Conservation (phyloP, 371 early-diverging fungal species). For the Rhizopus arrhizus region DNA sequence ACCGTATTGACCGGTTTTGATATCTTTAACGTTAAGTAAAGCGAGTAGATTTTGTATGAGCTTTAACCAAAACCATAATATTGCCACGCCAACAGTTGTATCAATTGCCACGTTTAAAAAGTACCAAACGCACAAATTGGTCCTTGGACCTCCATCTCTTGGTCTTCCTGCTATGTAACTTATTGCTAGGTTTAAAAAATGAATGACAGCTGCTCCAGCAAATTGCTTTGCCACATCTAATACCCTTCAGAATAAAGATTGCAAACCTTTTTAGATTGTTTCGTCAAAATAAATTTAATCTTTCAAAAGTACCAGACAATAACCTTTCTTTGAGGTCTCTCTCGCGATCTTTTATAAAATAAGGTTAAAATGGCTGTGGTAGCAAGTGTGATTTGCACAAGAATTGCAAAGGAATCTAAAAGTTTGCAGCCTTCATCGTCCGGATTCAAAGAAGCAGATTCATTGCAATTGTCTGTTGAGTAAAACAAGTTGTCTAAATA, state of each 20-base stretch:
- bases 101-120: slow-evolving; percentile 68
- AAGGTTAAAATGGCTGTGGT: slow-evolving; percentile 60
- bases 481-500: slow-evolving; percentile 1
- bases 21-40: slow-evolving; percentile 33
- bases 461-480: slow-evolving; percentile 1
- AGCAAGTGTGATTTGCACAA: slow-evolving; percentile 63
- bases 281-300: not conserved
- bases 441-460: slow-evolving; percentile 2
- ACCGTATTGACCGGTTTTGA: slow-evolving; percentile 48
- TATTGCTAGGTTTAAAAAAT: slow-evolving; percentile 59
- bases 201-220: slow-evolving; percentile 61
- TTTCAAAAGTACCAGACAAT: slow-evolving; percentile 52
- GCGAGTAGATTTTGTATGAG: slow-evolving; percentile 29
- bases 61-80: slow-evolving; percentile 57
- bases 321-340: slow-evolving; percentile 65
- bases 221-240: slow-evolving; percentile 70
- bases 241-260: slow-evolving; percentile 41
- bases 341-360: slow-evolving; percentile 60
- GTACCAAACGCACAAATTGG: slow-evolving; percentile 71
- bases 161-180: slow-evolving; percentile 57
- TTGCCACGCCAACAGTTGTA: slow-evolving; percentile 65
- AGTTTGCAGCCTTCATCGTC: slow-evolving; percentile 57
- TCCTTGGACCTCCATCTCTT: slow-evolving; percentile 37
- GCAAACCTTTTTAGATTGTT: no score
- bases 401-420: slow-evolving; percentile 65